Percentiles rank a stretch among this genome's conserved stretches.
These are phyloP conservation scores for Xanthoparmelia taractica DNA, from an alignment of 495 filamentous ascomycete species.

Conservation along the genomic window DNA sequence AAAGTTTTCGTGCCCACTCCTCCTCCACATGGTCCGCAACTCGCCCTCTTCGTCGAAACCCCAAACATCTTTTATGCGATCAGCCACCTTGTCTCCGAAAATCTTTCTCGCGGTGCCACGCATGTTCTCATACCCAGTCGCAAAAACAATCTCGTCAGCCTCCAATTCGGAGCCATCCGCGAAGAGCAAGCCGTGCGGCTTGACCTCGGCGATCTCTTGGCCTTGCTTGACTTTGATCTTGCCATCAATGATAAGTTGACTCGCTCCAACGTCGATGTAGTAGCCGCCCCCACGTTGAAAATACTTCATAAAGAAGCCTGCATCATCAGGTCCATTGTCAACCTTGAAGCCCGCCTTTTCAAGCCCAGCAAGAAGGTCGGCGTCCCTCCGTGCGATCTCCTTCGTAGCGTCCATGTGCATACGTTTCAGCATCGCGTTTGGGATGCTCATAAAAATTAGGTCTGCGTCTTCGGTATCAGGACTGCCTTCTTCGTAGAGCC, in stretches of 20 bases:
- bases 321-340: slow-evolving; percentile 56
- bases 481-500: slow-evolving; percentile 56
- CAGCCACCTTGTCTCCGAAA: slow-evolving; percentile 63
- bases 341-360: slow-evolving; percentile 41
- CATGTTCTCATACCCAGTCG: slow-evolving; percentile 83
- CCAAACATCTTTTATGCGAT: slow-evolving; percentile 64
- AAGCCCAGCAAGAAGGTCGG: slow-evolving; percentile 48
- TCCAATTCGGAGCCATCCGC: slow-evolving; percentile 58
- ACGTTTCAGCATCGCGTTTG: slow-evolving; percentile 45
- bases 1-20: slow-evolving; percentile 63
- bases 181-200: slow-evolving; percentile 54
- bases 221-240: slow-evolving; percentile 72
- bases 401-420: slow-evolving; percentile 42
- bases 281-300: slow-evolving; percentile 69
- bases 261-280: slow-evolving; percentile 68
- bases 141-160: slow-evolving; percentile 75
- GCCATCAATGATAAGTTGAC: slow-evolving; percentile 61
- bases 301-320: slow-evolving; percentile 68
- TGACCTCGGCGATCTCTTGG: slow-evolving; percentile 52
- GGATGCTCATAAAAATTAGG: slow-evolving; percentile 42
- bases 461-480: slow-evolving; percentile 48
- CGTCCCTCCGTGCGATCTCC: slow-evolving; percentile 39
- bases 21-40: slow-evolving; percentile 61
- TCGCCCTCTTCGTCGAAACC: slow-evolving; percentile 73
- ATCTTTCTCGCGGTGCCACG: slow-evolving; percentile 44